Conservation (phyloP, 192 early-diverging fungal genomes). For the Podochytrium sp. region DNA sequence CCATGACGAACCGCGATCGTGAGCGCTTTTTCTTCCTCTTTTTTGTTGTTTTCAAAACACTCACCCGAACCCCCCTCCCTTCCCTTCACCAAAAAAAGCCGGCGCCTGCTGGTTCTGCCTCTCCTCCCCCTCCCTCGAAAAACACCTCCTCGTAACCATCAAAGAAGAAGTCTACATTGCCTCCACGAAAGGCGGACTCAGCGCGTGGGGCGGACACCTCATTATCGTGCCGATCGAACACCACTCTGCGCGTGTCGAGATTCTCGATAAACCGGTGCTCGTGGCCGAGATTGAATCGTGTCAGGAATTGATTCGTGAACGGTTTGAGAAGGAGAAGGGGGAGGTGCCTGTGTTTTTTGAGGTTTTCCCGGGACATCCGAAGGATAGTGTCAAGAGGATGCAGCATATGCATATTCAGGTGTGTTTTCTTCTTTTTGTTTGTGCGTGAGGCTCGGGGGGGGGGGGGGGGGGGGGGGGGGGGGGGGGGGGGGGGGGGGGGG, state of each 20-base stretch:
- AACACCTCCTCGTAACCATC: slow-evolving; percentile 88
- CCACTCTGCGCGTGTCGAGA: slow-evolving; percentile 33
- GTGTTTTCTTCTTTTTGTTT: background rate
- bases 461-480: too few relatives aligned
- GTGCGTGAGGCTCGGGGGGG: too few relatives aligned
- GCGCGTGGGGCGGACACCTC: slow-evolving; percentile 80
- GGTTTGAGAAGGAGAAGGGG: background rate
- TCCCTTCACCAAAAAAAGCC: slow-evolving; percentile 32
- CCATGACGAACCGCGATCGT: slow-evolving; percentile 28
- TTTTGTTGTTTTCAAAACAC: slow-evolving; percentile 23
- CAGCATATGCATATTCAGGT: slow-evolving; percentile 75
- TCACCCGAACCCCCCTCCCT: slow-evolving; percentile 17
- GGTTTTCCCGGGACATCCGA: slow-evolving; percentile 57
- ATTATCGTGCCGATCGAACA: slow-evolving; percentile 74
- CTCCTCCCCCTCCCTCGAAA: slow-evolving; percentile 84
- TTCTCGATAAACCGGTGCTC: slow-evolving; percentile 26
- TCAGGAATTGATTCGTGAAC: slow-evolving; percentile 16
- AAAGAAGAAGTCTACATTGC: slow-evolving; percentile 81
- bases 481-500: too few relatives aligned
- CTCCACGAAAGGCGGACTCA: slow-evolving; percentile 86
- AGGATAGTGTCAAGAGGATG: slow-evolving; percentile 15
- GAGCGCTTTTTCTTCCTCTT: slow-evolving; percentile 45
- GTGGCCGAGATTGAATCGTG: slow-evolving; percentile 40
- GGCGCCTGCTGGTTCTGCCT: slow-evolving; percentile 95
- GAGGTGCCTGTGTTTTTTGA: slow-evolving; percentile 77